Percentiles rank a stretch among this genome's conserved stretches.
Evolutionary conservation across 2,329 filamentous ascomycete genomes (phyloP).

Genomic region (Magnaporthiopsis incrustans): DNA sequence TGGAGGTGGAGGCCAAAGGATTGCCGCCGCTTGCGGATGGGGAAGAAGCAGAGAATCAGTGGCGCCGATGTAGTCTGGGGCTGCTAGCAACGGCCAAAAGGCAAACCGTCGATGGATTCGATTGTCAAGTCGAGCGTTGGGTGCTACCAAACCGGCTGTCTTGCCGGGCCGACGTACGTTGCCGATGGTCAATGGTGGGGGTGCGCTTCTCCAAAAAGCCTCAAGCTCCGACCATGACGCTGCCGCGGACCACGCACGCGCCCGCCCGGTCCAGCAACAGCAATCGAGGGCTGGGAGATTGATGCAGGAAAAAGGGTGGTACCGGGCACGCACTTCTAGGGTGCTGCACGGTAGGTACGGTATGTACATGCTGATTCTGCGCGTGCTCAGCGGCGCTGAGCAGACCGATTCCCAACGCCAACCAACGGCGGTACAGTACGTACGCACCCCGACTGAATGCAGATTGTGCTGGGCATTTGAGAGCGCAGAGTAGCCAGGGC

Average conservation of each 20-base stretch:
- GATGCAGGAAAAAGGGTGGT: too few species aligned
- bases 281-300: too few species aligned
- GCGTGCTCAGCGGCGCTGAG: too few species aligned
- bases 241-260: not conserved
- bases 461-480: too few species aligned
- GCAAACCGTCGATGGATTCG: not conserved
- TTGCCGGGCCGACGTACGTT: not conserved
- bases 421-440: not conserved
- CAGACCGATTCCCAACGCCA: not conserved
- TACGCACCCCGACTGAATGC: not conserved
- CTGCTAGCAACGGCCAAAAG: not conserved
- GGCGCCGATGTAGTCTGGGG: not conserved
- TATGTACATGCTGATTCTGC: too few species aligned
- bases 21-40: not conserved
- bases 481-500: too few species aligned
- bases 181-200: not conserved
- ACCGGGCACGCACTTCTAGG: too few species aligned
- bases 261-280: not conserved
- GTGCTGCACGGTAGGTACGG: too few species aligned
- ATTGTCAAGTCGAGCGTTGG: not conserved
- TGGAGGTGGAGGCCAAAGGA: not conserved
- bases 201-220: not conserved
- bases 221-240: not conserved
- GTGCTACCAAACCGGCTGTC: not conserved
- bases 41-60: not conserved